Evolutionary conservation across 2,329 filamentous ascomycete genomes (phyloP), one percentile per base, ranked within the genome.

Genomic region (Immersiporthe knoxdaviesiana): DNA sequence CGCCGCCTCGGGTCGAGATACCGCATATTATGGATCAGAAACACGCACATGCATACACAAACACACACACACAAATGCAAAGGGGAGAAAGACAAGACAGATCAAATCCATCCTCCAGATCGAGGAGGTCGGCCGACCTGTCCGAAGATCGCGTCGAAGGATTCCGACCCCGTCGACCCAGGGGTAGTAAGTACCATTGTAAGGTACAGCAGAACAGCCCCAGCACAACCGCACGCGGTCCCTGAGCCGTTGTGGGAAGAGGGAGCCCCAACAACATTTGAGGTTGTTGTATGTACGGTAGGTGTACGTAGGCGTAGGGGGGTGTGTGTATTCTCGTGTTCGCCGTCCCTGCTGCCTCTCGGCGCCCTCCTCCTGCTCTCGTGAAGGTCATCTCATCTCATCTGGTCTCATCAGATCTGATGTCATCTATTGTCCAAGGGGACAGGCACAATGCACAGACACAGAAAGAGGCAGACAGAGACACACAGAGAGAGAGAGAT

Each of bases 121-220:
- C 44, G 30, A 59, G n/a, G 32, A 37, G 21, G 3, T 32, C 32
- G 21, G 56, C 10, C 18, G 18, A 12, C 32, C 21, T 59, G 32
- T 59, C 56, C 56, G 30, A 59, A 59, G 27, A 56, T 30, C 56
- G 32, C 30, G 14, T 21, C 32, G 56, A 59, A 59, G 56, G 56
- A 59, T 59, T 59, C 12, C 27, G 18, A 21, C 5, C 54, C 16
- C 4, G n/a, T 30, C 56, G 18, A 37, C 32, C 8, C 11, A n/a
- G 44, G n/a, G 44, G 44, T 47, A 47, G 35, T n/a, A n/a, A n/a
- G 41, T 44, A 44, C 41, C 39, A 44, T 44, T 35, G 35, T 35
- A 44, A 44, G 16, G 4, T 44, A 44, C 41, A 44, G 16, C 7
- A 44, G 41, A 44, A 47, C 8, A n/a, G 21, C 44, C 44, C 21